Base-by-base conservation (phyloP, 208 protist species). In the Endotrypanum monterogeii region DNA sequence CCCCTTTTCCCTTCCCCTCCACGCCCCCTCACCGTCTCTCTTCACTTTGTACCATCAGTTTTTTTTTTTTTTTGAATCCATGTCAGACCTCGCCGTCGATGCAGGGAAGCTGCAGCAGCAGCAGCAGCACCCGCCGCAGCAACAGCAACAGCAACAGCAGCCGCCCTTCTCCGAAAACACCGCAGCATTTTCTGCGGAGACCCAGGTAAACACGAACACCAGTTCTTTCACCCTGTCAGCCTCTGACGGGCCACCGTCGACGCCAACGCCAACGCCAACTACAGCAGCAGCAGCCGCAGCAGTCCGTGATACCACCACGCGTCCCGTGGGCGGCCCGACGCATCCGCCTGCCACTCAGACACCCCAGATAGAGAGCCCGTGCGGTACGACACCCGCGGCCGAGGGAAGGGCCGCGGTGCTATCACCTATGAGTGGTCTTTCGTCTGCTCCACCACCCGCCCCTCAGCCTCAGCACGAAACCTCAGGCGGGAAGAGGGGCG, bases 161-260 rank as follows among this genome's bases (percentile, higher is more conserved):
- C 66, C 9, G 30, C 25, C 67, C 4, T 44, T 35, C 6, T n/a
- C 4, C 16, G 54, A 32, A 28, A 69, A 71, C 25, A 44, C 61
- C 41, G 50, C 66, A 3, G 62, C 57, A 18, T 14, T n/a, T n/a
- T n/a, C 71, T 9, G 67, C 73, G 11, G 77, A 87, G 62, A 79
- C 76, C 35, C 81, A 74, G 51, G 79, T 94, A 41, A 92, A 92
- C 71, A 85, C 77, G 2, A 89, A 92, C 41, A 85, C 89, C 0
- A 87, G 90, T 72, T 83, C 86, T 9, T 92, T 92, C 54, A 89
- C 83, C 1, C 87, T 84, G 16, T 16, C 78, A 44, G 60, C 69
- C 48, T 1, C 30, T 5, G 41, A 28, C 2, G 41, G n/a, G 20
- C 41, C 62, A 67, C 25, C 41, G 23, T 28, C 48, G 41, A n/a